A percentile compares a stretch with the other conserved stretches of the same genome.
These are phyloP conservation scores for Plasmodium blacklocki DNA, from an alignment of 169 alveolate genomes.

Conservation along the genomic window DNA sequence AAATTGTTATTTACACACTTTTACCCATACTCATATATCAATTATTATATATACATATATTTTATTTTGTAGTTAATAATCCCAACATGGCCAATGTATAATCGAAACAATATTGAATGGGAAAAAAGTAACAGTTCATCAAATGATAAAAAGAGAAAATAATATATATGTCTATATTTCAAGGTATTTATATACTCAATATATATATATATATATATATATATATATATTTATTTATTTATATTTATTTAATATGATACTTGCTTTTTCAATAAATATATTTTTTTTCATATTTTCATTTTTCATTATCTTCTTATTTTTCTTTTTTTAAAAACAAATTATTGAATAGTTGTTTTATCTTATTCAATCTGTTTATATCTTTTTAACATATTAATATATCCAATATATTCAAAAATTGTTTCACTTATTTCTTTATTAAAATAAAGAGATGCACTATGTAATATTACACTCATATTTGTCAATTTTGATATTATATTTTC, in stretches of 20 bases:
- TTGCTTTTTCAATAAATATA: too few relatives aligned
- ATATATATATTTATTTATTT: background rate
- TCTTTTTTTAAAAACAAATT: too few relatives aligned
- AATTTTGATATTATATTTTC: constrained; percentile 8
- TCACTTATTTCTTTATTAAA: constrained; percentile 23
- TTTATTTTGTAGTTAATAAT: constrained; percentile 20
- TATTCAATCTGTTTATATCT: constrained; percentile 2
- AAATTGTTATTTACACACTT: too few relatives aligned
- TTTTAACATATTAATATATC: constrained; percentile 15
- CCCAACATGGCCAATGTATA: constrained; percentile 75
- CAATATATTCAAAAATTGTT: constrained; percentile 27
- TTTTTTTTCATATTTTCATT: too few relatives aligned
- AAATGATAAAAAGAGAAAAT: constrained; percentile 31
- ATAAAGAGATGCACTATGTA: constrained; percentile 9
- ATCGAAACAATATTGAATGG: constrained; percentile 50
- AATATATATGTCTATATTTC: background rate
- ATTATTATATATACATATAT: background rate
- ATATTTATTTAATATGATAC: too few relatives aligned
- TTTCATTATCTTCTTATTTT: too few relatives aligned
- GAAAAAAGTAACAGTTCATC: background rate
- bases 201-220: background rate
- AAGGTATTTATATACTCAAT: background rate
- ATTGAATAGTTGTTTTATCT: background rate
- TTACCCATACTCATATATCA: too few relatives aligned
- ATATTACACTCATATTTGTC: constrained; percentile 21